Evolutionary conservation across 495 filamentous ascomycete species (phyloP).

Genomic region (Glonium stellatum): DNA sequence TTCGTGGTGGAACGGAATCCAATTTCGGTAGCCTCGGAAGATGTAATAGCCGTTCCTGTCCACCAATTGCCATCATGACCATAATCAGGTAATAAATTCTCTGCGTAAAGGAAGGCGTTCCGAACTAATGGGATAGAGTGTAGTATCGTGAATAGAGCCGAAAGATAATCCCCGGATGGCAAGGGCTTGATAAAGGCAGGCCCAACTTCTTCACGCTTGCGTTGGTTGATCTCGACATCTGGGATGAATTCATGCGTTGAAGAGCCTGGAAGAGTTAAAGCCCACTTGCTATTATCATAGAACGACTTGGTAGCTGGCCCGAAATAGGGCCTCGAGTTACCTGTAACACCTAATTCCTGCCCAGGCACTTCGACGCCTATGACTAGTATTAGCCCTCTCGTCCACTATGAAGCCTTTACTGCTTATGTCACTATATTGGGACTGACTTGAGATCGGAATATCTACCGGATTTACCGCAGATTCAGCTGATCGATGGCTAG

Average conservation of each 20-base stretch:
- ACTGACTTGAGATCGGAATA: background rate
- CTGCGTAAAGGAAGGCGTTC: conserved; percentile 59
- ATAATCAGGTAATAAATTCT: conserved; percentile 52
- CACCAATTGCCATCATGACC: conserved; percentile 75
- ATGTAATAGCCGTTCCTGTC: conserved; percentile 61
- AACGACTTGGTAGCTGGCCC: conserved; percentile 62
- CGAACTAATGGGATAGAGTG: conserved; percentile 76
- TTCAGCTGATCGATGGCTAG: background rate
- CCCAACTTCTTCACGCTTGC: conserved; percentile 50
- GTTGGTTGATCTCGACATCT: conserved; percentile 53
- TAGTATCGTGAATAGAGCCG: conserved; percentile 68
- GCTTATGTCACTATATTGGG: background rate
- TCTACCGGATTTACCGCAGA: background rate
- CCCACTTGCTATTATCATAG: conserved; percentile 71
- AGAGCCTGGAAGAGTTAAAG: conserved; percentile 51
- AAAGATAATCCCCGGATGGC: conserved; percentile 52
- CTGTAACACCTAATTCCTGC: conserved; percentile 55
- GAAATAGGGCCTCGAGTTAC: conserved; percentile 42
- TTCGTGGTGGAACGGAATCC: conserved; percentile 43
- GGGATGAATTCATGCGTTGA: conserved; percentile 46
- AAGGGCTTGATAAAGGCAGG: conserved; percentile 71
- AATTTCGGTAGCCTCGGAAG: conserved; percentile 52
- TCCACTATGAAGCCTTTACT: background rate
- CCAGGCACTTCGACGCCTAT: conserved; percentile 21
- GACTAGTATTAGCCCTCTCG: conserved; percentile 6